phyloP scores from a whole-genome alignment of 2,329 filamentous ascomycete genomes.

The Stagonosporopsis tanaceti region DNA sequence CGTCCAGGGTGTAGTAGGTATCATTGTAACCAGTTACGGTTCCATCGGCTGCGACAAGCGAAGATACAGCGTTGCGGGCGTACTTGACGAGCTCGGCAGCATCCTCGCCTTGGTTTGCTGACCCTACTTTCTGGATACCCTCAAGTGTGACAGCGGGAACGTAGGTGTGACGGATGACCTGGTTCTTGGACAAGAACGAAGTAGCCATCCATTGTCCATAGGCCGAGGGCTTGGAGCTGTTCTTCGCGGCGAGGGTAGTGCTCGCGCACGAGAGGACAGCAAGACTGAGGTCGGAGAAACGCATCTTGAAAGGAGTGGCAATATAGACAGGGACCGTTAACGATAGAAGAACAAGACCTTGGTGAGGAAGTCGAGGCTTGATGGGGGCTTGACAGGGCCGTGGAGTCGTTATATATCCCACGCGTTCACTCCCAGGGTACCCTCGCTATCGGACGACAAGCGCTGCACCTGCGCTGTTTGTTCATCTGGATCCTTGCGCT shows the following conservation, averaged over 20 bases:
- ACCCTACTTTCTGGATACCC: conserved; percentile 57
- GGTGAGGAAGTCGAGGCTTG: conserved; percentile 10
- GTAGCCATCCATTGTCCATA: conserved; percentile 53
- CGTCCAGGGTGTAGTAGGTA: conserved; percentile 57
- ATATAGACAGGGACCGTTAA: conserved; percentile 20
- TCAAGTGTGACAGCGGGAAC: conserved; percentile 58
- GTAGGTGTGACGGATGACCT: conserved; percentile 54
- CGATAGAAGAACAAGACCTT: conserved; percentile 7
- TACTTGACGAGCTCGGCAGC: conserved; percentile 56
- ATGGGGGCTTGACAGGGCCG: conserved; percentile 11
- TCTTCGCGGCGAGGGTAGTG: conserved; percentile 34
- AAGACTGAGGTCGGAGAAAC: conserved; percentile 34
- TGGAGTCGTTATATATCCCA: conserved; percentile 15
- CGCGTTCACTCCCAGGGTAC: conserved; percentile 1
- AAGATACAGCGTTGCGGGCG: conserved; percentile 57
- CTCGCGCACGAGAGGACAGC: conserved; percentile 32
- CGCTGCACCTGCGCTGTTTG: conserved; percentile 11
- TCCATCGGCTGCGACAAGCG: conserved; percentile 58
- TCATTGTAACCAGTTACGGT: conserved; percentile 58
- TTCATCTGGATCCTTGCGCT: conserved; percentile 28
- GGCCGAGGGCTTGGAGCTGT: conserved; percentile 18
- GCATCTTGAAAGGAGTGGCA: conserved; percentile 30
- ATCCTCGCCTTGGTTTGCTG: conserved; percentile 43
- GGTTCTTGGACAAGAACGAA: conserved; percentile 56
- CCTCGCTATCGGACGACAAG: conserved; percentile 8